phyloP scores from a whole-genome alignment of 306 rosid species.

The Luffa acutangula region DNA sequence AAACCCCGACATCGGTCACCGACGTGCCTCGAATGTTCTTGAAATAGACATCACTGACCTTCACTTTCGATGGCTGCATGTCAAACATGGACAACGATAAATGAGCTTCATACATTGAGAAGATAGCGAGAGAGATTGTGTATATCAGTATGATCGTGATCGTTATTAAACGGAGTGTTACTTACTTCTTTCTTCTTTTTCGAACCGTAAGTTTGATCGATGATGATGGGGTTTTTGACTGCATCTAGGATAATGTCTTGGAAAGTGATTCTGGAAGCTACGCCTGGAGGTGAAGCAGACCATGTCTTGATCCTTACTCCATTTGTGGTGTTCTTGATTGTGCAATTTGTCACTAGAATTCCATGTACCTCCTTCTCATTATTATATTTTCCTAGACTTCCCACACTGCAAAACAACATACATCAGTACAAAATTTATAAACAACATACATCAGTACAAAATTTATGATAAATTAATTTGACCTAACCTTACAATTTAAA shows the following conservation, averaged over 20 bases:
- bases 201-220: slow-evolving; percentile 54
- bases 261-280: slow-evolving; percentile 29
- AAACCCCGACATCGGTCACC: slow-evolving; percentile 21
- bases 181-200: neutral
- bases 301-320: slow-evolving; percentile 73
- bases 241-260: slow-evolving; percentile 30
- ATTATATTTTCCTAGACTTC: slow-evolving; percentile 60
- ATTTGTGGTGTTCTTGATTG: slow-evolving; percentile 39
- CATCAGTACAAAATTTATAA: no score
- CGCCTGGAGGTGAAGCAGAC: slow-evolving; percentile 15
- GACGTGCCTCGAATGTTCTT: slow-evolving; percentile 44
- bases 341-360: slow-evolving; percentile 39
- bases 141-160: neutral
- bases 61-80: slow-evolving; percentile 32
- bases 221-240: slow-evolving; percentile 45
- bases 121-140: neutral
- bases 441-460: no score
- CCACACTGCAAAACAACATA: slow-evolving; percentile 22
- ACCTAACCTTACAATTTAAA: no score
- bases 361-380: slow-evolving; percentile 29
- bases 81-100: neutral
- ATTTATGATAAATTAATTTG: neutral
- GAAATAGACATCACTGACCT: slow-evolving; percentile 43
- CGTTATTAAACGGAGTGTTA: neutral
- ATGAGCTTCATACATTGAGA: no score